Percentiles rank a stretch among this genome's conserved stretches.
phyloP scores from a whole-genome alignment of 75 land plant genomes.

The Cupressus sempervirens region DNA sequence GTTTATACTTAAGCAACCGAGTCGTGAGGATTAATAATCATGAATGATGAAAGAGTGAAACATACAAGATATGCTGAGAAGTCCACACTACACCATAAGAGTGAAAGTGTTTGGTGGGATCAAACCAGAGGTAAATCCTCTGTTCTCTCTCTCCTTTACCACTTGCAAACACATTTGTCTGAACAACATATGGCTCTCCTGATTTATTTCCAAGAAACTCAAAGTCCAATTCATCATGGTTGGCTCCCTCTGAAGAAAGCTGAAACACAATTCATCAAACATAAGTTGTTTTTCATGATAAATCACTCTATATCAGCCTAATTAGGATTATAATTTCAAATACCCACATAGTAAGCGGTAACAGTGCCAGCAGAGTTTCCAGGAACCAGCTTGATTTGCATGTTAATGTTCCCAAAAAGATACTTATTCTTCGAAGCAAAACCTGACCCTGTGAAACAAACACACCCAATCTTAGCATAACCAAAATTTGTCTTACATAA shows the following conservation, averaged over 20 bases:
- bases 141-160: conserved; percentile 71
- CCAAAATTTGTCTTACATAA: too few relatives aligned
- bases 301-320: not conserved
- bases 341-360: conserved; percentile 42
- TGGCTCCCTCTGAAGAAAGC: not conserved
- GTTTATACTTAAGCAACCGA: too few relatives aligned
- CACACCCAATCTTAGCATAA: not conserved
- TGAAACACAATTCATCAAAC: not conserved
- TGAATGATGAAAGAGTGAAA: too few relatives aligned
- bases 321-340: not conserved
- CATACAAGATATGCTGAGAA: not conserved
- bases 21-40: too few relatives aligned
- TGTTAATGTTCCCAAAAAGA: conserved; percentile 61
- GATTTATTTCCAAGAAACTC: too few relatives aligned
- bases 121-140: conserved; percentile 73
- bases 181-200: too few relatives aligned
- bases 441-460: conserved; percentile 34
- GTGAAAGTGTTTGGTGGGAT: conserved; percentile 61
- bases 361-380: conserved; percentile 66
- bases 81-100: conserved; percentile 56
- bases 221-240: not conserved
- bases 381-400: conserved; percentile 68
- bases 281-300: not conserved
- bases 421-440: conserved; percentile 64
- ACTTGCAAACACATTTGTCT: conserved; percentile 18